phyloP scores from a whole-genome alignment of 768 basidiomycete species.

The Fistulinella prunicolor region DNA sequence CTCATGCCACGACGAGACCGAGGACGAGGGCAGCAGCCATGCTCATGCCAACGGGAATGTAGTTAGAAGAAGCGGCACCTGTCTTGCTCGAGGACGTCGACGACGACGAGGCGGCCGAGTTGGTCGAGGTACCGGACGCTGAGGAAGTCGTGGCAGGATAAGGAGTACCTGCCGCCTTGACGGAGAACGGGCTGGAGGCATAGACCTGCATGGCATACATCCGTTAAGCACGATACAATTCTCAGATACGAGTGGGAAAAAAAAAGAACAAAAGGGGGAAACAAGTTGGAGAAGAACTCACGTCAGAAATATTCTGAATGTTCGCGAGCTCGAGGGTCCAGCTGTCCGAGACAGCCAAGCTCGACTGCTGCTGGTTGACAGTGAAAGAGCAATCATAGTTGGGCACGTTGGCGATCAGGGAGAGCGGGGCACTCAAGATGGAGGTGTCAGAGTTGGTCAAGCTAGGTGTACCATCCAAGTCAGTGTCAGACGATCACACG shows the following conservation, averaged over 20 bases:
- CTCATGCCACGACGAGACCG: constrained; percentile 28
- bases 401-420: constrained; percentile 46
- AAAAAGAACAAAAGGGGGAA: not conserved
- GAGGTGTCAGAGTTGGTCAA: constrained; percentile 42
- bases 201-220: constrained; percentile 44
- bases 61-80: constrained; percentile 15
- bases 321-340: constrained; percentile 54
- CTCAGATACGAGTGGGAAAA: no score
- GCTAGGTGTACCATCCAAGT: constrained; percentile 28
- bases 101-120: constrained; percentile 14
- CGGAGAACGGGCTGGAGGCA: constrained; percentile 57
- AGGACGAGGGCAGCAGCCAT: constrained; percentile 28
- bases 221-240: not conserved
- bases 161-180: constrained; percentile 52
- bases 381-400: constrained; percentile 59
- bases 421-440: constrained; percentile 37
- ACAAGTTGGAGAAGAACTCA: constrained; percentile 30
- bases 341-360: constrained; percentile 39
- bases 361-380: constrained; percentile 46
- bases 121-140: constrained; percentile 24
- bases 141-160: constrained; percentile 44
- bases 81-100: constrained; percentile 15
- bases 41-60: constrained; percentile 28
- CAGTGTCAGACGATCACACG: constrained; percentile 4
- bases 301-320: constrained; percentile 49